A percentile compares a stretch with the other conserved stretches of the same genome.
Conservation (phyloP, 2,329 filamentous ascomycete genomes). For the Diplodia seriata region DNA sequence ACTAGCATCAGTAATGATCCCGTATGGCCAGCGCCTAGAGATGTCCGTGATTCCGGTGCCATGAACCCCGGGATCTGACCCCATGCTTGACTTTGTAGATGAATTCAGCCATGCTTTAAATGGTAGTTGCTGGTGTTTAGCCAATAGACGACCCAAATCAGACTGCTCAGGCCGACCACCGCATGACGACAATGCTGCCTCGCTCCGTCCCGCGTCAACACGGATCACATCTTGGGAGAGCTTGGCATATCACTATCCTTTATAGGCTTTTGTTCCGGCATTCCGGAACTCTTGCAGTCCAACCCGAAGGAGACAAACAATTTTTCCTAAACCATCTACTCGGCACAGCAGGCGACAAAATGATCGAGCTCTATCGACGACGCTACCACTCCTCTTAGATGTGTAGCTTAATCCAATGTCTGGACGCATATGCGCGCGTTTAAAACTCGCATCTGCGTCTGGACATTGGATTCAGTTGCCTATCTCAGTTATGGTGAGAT, state of each 20-base stretch:
- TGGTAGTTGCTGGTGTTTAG: neutral
- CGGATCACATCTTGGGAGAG: neutral
- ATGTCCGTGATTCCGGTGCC: neutral
- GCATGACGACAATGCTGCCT: neutral
- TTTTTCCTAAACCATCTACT: neutral
- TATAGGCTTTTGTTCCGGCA: neutral
- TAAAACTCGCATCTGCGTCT: no score
- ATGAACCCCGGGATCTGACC: neutral
- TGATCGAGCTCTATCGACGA: no score
- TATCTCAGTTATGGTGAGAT: no score
- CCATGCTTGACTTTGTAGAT: no score
- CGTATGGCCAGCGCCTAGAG: neutral
- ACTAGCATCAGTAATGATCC: neutral
- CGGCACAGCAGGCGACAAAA: no score
- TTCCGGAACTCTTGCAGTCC: neutral
- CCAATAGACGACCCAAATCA: neutral
- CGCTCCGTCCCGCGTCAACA: neutral
- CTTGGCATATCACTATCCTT: neutral
- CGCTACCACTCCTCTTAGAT: no score
- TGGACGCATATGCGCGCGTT: no score
- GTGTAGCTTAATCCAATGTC: no score
- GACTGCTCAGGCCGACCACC: slow-evolving; percentile 1
- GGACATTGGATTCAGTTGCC: no score
- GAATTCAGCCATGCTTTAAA: neutral
- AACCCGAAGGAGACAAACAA: neutral